Evolutionary conservation across 495 filamentous ascomycete genomes (phyloP), one percentile per base, ranked within the genome.

Genomic region (Hyaloscypha finlandica): DNA sequence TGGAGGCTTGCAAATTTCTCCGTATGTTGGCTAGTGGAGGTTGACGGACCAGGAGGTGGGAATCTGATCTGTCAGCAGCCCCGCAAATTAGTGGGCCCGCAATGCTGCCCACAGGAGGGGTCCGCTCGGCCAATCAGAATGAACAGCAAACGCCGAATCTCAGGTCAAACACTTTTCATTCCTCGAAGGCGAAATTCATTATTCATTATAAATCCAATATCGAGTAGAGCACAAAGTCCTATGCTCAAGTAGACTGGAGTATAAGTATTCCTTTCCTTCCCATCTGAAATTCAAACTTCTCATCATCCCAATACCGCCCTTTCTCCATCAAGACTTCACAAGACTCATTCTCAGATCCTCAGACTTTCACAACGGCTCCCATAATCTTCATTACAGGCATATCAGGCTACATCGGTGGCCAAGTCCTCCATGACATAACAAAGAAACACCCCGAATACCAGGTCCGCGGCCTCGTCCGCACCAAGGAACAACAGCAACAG

Each of bases 391-490:
- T 86, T 32, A 85, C 81, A 37, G 88, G 89, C 51, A 81, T 77
- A 12, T 88, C 88, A 4, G 89, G 88, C 35, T 91, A 90, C 68
- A 88, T 90, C 66, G 88, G 88, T 22, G 88, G 89, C n/a, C 84
- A 90, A 67, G 79, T 80, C 29, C 75, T 89, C 19, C 80, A 82
- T 59, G 73, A 66, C 11, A 71, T 90, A 22, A 65, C 73, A 33
- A 73, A 80, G n/a, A 74, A 81, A 12, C 85, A 90, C 70, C 88
- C 86, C 1, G 82, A 89, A 45, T 88, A 84, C 75, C 72, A 88
- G 22, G 71, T 86, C 64, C 81, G 84, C 1, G 81, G 77, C 63
- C 76, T 91, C 11, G 83, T 88, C n/a, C 84, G 89, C 19, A 86
- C 78, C 73, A 77, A 79, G 68, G 81, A 82, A 48, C 89, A 90